Evolutionary conservation across 148 eudicot genomes (phyloP), one percentile per base, ranked within the genome.

Genomic region (Cornus kousa): DNA sequence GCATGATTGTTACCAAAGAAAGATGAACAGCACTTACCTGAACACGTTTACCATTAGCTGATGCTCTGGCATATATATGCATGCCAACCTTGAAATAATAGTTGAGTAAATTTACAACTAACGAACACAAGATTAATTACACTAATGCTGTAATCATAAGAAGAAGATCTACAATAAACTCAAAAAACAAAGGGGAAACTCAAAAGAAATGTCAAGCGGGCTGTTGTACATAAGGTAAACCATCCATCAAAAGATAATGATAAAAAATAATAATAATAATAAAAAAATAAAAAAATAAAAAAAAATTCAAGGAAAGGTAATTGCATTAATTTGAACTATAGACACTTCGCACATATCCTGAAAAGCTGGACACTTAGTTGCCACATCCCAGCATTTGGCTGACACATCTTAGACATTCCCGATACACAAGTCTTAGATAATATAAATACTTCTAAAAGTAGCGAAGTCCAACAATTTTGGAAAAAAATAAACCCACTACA

Each of bases 41-140:
- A 82, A 91, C 83, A 66, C 87, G 83, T 79, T 88, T 91, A 78
- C 91, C 87, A 72, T 80, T 85, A 65, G 81, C 85, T 71, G 91
- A 86, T 77, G 95, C 91, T 87, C 85, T 90, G 71, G 85, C 86
- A 83, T 84, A 68, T 53, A 88, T 78, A 80, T 83, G 83, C 71
- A 20, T 83, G 43, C 85, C 87, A 31, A 82, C 89, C 95, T 91
- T 80, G 46, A 67, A 82, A 83, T 80, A 39, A 53, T 19, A 64
- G 13, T 20, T 81, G 40, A 62, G 7, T 32, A 68, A 79, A 72
- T 40, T 66, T 59, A 53, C 33, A n/a, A 43, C 53, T 39, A 70
- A 9, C 39, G 2, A 70, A 9, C 39, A 20, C 19, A 62, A 0
- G 20, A 19, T 62, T 62, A 17, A 62, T 57, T 13, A 62, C 66